phyloP scores from a whole-genome alignment of 148 eudicot genomes.

The Talinum fruticosum region DNA sequence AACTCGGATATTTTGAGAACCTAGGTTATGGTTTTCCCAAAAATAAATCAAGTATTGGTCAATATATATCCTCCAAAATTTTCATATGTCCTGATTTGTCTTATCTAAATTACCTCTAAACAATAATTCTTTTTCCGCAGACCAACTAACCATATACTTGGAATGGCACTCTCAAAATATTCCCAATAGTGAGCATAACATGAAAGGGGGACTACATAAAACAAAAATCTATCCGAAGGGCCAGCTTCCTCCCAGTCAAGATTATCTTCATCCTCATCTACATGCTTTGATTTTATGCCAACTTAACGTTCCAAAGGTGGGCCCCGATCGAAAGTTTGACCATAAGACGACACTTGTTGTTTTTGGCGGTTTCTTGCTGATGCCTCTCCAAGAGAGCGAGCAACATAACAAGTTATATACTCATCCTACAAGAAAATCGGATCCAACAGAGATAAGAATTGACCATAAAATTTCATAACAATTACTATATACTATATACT shows the following conservation, averaged over 20 bases:
- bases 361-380: conserved; percentile 48
- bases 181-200: not conserved
- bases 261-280: conserved; percentile 51
- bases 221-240: conserved; percentile 48
- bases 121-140: not conserved
- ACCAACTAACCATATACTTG: no score
- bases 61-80: no score
- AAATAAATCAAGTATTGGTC: no score
- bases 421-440: conserved; percentile 51
- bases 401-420: conserved; percentile 91
- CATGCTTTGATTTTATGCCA: conserved; percentile 65
- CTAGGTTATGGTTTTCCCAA: no score
- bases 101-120: no score
- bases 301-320: conserved; percentile 54
- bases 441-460: not conserved
- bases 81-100: not conserved
- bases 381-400: conserved; percentile 65
- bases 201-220: not conserved
- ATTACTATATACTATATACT: not conserved
- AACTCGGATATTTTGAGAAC: no score
- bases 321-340: conserved; percentile 24
- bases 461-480: not conserved
- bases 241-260: conserved; percentile 76
- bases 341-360: conserved; percentile 37
- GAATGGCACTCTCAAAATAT: not conserved